These are phyloP conservation scores for Cubamyces lactineus DNA, from an alignment of 768 basidiomycete genomes.

Conservation along the genomic window DNA sequence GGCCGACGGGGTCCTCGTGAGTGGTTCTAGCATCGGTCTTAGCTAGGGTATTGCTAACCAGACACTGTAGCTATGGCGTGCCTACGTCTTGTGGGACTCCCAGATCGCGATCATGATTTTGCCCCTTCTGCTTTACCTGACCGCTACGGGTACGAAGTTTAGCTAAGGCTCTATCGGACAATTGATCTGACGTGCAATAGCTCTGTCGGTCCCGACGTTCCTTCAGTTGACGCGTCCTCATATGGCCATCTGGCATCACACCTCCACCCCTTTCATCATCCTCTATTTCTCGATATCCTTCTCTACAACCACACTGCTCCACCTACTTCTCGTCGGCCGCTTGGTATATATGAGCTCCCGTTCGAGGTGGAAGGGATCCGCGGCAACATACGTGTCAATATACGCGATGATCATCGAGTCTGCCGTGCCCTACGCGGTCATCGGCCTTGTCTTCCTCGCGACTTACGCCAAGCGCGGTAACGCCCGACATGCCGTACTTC, in stretches of 20 bases:
- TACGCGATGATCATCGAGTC: conserved; percentile 36
- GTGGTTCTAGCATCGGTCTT: no score
- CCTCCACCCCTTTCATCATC: conserved; percentile 25
- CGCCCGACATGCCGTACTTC: conserved; percentile 28
- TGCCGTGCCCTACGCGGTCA: conserved; percentile 29
- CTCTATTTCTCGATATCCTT: conserved; percentile 32
- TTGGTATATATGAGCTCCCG: conserved; percentile 32
- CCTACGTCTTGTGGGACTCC: conserved; percentile 26
- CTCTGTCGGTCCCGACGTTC: conserved; percentile 24
- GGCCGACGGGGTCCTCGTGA: conserved; percentile 27
- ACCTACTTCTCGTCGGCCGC: conserved; percentile 28
- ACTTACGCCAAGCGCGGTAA: conserved; percentile 25
- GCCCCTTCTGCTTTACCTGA: conserved; percentile 19
- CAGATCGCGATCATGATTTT: conserved; percentile 20
- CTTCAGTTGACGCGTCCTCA: conserved; percentile 24
- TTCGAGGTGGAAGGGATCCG: conserved; percentile 21
- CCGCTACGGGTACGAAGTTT: conserved; percentile 21
- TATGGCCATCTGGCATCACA: conserved; percentile 19
- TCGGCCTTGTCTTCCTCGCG: conserved; percentile 30
- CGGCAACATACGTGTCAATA: conserved; percentile 23
- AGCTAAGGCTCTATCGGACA: no score
- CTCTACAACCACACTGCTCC: conserved; percentile 29
- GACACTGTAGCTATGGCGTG: conserved; percentile 29
- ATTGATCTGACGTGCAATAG: conserved; percentile 1
- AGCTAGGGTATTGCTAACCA: background rate